phyloP scores from a whole-genome alignment of 257 asterid genomes.

The Ilex aquifolium region DNA sequence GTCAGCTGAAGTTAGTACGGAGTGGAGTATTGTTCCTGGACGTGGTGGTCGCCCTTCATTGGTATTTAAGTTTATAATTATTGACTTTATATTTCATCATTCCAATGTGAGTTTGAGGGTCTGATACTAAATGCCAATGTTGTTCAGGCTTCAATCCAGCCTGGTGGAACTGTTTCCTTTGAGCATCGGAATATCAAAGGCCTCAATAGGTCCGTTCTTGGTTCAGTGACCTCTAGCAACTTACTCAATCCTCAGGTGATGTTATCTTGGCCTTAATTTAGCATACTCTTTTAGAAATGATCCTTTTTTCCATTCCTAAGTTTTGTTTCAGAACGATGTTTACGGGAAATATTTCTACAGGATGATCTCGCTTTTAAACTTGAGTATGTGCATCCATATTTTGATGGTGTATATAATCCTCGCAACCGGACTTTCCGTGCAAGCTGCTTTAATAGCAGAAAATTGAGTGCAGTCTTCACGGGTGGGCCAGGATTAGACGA shows the following conservation, averaged over 20 bases:
- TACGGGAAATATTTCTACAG: conserved; percentile 28
- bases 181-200: conserved; percentile 94
- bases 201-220: conserved; percentile 86
- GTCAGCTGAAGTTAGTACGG: conserved; percentile 97
- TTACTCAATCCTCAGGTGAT: conserved; percentile 93
- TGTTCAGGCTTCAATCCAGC: conserved; percentile 91
- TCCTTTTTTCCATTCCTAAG: no score
- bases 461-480: conserved; percentile 94
- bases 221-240: conserved; percentile 94
- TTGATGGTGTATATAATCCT: conserved; percentile 84
- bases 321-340: neutral
- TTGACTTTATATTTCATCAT: neutral
- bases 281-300: no score
- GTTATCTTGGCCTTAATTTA: conserved; percentile 5
- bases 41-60: conserved; percentile 94
- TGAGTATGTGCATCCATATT: conserved; percentile 90
- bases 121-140: conserved; percentile 19
- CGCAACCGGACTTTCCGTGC: conserved; percentile 88
- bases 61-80: conserved; percentile 33
- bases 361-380: conserved; percentile 96
- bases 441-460: conserved; percentile 92
- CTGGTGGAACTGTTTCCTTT: conserved; percentile 97
- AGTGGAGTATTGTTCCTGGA: conserved; percentile 98
- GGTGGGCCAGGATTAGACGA: conserved; percentile 98
- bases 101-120: conserved; percentile 6